Base-by-base conservation (phyloP, 2,329 filamentous ascomycete species). In the Fusarium armeniacum region DNA sequence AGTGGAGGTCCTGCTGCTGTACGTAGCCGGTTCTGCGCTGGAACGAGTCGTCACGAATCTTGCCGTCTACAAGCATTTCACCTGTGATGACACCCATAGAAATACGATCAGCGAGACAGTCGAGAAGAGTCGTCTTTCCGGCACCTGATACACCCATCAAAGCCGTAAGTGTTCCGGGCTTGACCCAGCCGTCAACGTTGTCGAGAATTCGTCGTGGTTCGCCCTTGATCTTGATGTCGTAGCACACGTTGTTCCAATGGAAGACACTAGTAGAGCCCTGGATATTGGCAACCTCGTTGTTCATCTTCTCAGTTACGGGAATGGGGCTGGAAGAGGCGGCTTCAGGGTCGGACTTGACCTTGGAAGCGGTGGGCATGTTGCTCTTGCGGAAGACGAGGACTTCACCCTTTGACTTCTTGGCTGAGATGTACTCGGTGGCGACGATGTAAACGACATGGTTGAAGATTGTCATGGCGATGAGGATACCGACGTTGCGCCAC, bases 181-280 rank as follows among this genome's bases (percentile, higher is more conserved):
- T 91, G 54, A 93, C 90, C 89, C 90, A 93, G 13, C 91, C 91
- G 72, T 92, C 89, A 4, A 93, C 89, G 52, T 91, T 82, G 65
- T 93, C 88, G 26, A 93, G 81, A 73, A 94, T 89, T 12, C 89
- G 85, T 35, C 91, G 84, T 1, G 82, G 79, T 68, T 91, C 86
- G 73, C 91, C 91, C 56, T 79, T 80, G 77, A 93, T 91, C 73
- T 89, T 88, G 76, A 93, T 91, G 63, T 93, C 90, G 73, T 93
- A 93, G 79, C 89, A 91, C 3, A 93, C 88, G 62, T 91, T 83
- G 65, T 87, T 83, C 91, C 91, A 93, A 71, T 90, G 89, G 81
- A 93, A 93, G 58, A 91, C 64, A 12, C 73, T 75, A 0, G 75
- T 77, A 0, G 73, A 75, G 0, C 64, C 66, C n/a, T 76, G 73